These are phyloP conservation scores for Chaetomium cochliodes DNA, from an alignment of 495 filamentous ascomycete genomes.

Conservation along the genomic window DNA sequence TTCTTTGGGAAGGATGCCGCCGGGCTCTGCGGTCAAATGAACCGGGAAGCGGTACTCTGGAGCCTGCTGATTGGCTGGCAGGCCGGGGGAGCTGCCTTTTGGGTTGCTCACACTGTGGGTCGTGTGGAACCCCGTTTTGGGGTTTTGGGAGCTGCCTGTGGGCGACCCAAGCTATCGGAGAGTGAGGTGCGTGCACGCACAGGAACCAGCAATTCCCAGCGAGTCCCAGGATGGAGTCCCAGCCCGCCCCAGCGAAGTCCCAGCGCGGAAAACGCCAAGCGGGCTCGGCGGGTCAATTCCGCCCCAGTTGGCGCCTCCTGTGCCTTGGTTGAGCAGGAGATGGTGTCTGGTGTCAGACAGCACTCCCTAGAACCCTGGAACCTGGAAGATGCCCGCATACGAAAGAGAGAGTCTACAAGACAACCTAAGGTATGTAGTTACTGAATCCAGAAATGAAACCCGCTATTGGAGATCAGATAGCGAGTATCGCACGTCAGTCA, in stretches of 20 bases:
- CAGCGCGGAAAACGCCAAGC: constrained; percentile 1
- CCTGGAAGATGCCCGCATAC: too few species aligned
- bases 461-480: too few species aligned
- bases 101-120: constrained; percentile 5
- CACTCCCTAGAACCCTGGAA: too few species aligned
- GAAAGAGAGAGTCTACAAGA: not conserved
- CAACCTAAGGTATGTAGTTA: too few species aligned
- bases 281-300: not conserved
- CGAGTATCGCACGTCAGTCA: too few species aligned
- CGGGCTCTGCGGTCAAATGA: constrained; percentile 1
- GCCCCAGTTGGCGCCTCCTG: not conserved
- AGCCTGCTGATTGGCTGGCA: not conserved
- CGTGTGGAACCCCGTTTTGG: not conserved
- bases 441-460: too few species aligned
- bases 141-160: constrained; percentile 6
- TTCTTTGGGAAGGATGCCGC: not conserved
- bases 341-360: too few species aligned
- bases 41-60: not conserved
- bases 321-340: not conserved
- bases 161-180: constrained; percentile 28
- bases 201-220: not conserved
- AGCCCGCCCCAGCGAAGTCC: too few species aligned
- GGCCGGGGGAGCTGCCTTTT: not conserved
- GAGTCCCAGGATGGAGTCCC: too few species aligned
- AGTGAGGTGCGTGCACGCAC: not conserved